Conservation (phyloP, 768 basidiomycete species). For the Lactifluus piperatus region DNA sequence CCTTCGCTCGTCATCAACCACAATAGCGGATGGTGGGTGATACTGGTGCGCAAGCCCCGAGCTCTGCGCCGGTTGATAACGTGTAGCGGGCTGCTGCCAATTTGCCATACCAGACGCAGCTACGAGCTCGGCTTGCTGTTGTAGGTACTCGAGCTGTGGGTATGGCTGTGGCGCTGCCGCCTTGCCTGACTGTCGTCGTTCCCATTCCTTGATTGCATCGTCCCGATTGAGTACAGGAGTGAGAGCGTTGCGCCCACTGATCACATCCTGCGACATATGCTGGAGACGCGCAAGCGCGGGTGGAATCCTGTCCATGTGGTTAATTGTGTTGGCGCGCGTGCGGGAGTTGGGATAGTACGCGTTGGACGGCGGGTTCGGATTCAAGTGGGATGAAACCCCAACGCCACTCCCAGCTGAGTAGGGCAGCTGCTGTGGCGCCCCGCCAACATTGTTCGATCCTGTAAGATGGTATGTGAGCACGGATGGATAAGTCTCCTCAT, state of each 20-base stretch:
- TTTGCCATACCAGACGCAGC: slow-evolving; percentile 49
- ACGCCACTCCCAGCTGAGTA: slow-evolving; percentile 5
- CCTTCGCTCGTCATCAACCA: slow-evolving; percentile 61
- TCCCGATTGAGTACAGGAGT: slow-evolving; percentile 94
- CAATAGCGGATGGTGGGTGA: slow-evolving; percentile 51
- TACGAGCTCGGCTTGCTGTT: slow-evolving; percentile 86
- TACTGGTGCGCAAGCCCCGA: slow-evolving; percentile 59
- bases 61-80: slow-evolving; percentile 53
- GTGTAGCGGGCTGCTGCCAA: slow-evolving; percentile 37
- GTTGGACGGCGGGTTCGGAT: slow-evolving; percentile 51
- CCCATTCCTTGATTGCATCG: slow-evolving; percentile 95
- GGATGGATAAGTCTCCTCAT: slow-evolving; percentile 40
- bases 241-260: slow-evolving; percentile 68
- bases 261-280: slow-evolving; percentile 82
- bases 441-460: slow-evolving; percentile 24
- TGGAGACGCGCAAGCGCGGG: slow-evolving; percentile 85
- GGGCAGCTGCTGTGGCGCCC: slow-evolving; percentile 20
- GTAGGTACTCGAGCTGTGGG: slow-evolving; percentile 83
- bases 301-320: slow-evolving; percentile 86
- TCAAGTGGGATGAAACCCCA: slow-evolving; percentile 21
- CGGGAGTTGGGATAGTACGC: slow-evolving; percentile 65
- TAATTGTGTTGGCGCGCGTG: slow-evolving; percentile 85
- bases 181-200: slow-evolving; percentile 74
- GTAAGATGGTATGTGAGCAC: slow-evolving; percentile 39
- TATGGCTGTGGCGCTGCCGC: slow-evolving; percentile 66